phyloP scores from a whole-genome alignment of 2,329 filamentous ascomycete species.

The Alternaria consortialis region DNA sequence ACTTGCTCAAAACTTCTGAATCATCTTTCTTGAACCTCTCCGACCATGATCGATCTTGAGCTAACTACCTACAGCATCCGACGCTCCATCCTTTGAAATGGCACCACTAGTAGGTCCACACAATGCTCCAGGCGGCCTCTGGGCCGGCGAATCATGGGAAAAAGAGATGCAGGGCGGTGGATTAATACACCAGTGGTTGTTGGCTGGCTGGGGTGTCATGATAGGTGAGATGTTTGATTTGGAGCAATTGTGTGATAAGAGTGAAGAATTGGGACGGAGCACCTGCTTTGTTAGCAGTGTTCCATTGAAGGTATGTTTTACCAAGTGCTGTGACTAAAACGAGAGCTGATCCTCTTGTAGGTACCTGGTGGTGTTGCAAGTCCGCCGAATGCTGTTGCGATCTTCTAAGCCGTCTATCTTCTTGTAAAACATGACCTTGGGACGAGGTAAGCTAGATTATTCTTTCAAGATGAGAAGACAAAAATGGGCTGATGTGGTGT shows the following conservation, averaged over 20 bases:
- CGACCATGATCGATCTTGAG: neutral
- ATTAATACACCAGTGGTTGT: slow-evolving; percentile 45
- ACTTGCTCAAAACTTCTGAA: neutral
- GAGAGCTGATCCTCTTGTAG: slow-evolving; percentile 22
- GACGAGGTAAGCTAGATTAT: neutral
- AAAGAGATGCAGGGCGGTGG: slow-evolving; percentile 48
- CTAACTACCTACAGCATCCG: slow-evolving; percentile 39
- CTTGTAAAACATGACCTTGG: neutral
- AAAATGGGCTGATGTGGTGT: neutral
- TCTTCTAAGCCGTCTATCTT: slow-evolving; percentile 33
- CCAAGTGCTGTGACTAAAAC: neutral
- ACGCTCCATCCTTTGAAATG: slow-evolving; percentile 57
- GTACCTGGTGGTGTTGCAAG: slow-evolving; percentile 59
- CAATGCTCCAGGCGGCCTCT: slow-evolving; percentile 42
- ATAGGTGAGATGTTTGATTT: slow-evolving; percentile 57
- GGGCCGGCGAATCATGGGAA: slow-evolving; percentile 48
- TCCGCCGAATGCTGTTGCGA: slow-evolving; percentile 50
- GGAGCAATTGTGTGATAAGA: slow-evolving; percentile 61
- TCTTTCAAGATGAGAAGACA: neutral
- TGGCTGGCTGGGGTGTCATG: slow-evolving; percentile 49
- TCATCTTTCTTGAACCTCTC: neutral
- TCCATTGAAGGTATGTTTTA: slow-evolving; percentile 61
- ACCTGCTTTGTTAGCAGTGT: slow-evolving; percentile 69
- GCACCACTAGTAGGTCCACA: slow-evolving; percentile 50
- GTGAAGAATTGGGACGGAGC: slow-evolving; percentile 62